Evolutionary conservation across 2,329 filamentous ascomycete genomes (phyloP).

Genomic region (Sporothrix dimorphospora): DNA sequence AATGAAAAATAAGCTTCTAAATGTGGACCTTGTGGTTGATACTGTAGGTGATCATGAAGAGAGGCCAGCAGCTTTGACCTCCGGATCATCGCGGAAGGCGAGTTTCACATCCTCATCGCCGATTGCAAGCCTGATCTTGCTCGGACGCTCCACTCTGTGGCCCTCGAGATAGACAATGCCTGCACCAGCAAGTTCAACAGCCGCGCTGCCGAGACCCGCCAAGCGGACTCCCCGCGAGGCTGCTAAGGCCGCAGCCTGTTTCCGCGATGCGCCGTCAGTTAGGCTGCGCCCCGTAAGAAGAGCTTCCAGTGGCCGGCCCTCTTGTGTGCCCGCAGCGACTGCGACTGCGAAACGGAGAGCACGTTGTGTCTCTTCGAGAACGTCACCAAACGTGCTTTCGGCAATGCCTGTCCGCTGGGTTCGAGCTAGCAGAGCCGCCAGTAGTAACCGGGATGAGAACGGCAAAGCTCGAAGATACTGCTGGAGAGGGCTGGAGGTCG

Average conservation of each 20-base stretch:
- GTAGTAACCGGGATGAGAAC: constrained; percentile 79
- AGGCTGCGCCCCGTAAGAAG: constrained; percentile 43
- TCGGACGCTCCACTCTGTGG: constrained; percentile 79
- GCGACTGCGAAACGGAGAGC: constrained; percentile 65
- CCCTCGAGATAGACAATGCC: constrained; percentile 86
- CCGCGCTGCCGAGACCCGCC: constrained; percentile 57
- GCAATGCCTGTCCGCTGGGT: constrained; percentile 81
- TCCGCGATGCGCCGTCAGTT: constrained; percentile 7
- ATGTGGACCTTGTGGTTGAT: background rate
- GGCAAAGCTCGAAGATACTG: constrained; percentile 84
- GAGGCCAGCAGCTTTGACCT: constrained; percentile 79
- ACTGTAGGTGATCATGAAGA: constrained; percentile 37
- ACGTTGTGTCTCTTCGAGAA: constrained; percentile 80
- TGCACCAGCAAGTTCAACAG: constrained; percentile 81
- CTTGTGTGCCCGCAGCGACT: constrained; percentile 31
- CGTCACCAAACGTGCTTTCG: constrained; percentile 86
- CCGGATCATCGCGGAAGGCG: constrained; percentile 84
- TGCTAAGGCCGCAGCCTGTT: constrained; percentile 29
- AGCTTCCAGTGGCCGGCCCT: constrained; percentile 62
- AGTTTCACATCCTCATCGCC: constrained; percentile 89
- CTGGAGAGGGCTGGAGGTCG: constrained; percentile 88
- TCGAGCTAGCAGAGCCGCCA: constrained; percentile 78
- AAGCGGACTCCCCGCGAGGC: constrained; percentile 37
- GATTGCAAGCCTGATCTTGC: constrained; percentile 82
- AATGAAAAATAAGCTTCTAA: background rate